These are phyloP conservation scores for Escovopsis sp. DNA, from an alignment of 2,329 filamentous ascomycete species.

Conservation along the genomic window DNA sequence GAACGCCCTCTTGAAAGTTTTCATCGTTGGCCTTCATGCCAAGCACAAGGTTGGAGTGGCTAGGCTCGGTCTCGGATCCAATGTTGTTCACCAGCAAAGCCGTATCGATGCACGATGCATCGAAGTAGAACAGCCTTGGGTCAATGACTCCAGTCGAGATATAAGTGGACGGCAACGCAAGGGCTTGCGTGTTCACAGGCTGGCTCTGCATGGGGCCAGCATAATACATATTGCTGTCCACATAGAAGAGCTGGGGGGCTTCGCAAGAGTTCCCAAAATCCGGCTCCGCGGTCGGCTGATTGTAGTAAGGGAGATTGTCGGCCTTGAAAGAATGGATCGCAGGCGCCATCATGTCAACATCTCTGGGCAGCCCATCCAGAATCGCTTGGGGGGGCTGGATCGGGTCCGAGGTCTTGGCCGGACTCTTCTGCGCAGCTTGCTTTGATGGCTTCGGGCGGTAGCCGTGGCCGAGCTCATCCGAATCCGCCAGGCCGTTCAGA, in stretches of 20 bases:
- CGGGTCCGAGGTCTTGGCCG: background rate
- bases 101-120: slow-evolving; percentile 5
- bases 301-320: too few relatives aligned
- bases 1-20: background rate
- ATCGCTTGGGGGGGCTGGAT: background rate
- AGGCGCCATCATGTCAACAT: background rate
- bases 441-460: background rate
- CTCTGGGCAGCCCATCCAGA: background rate
- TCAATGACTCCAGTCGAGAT: background rate
- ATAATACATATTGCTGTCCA: background rate
- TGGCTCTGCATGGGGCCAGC: background rate
- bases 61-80: background rate
- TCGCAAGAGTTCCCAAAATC: background rate
- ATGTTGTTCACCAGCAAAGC: slow-evolving; percentile 1
- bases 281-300: too few relatives aligned
- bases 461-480: slow-evolving; percentile 30
- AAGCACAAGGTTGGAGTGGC: background rate
- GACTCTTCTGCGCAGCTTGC: background rate
- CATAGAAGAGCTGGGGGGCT: background rate
- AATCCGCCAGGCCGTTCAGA: slow-evolving; percentile 7
- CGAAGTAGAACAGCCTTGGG: background rate
- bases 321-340: background rate
- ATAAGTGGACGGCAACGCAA: background rate
- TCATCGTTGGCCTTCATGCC: background rate
- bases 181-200: too few relatives aligned